A percentile compares a stretch with the other conserved stretches of the same genome.
Evolutionary conservation across 2,329 filamentous ascomycete species (phyloP).

Genomic region (Microdochium nivale): DNA sequence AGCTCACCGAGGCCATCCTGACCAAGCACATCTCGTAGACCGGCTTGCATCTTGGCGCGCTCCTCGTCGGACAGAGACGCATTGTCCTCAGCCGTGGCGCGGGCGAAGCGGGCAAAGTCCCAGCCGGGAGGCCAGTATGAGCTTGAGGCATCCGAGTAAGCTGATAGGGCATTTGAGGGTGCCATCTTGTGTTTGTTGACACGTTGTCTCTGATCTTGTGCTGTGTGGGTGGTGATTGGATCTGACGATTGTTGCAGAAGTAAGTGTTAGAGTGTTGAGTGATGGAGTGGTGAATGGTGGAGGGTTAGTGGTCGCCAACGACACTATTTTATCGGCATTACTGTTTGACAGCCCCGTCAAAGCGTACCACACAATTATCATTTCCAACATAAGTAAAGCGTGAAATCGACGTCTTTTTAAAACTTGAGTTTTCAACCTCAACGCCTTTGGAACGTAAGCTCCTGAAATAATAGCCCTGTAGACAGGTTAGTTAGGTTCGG

Average conservation of each 20-base stretch:
- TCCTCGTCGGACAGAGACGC: constrained; percentile 5
- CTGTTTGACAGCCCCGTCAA: too few relatives aligned
- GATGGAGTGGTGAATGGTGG: too few relatives aligned
- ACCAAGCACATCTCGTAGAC: constrained; percentile 7
- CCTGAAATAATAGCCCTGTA: too few relatives aligned
- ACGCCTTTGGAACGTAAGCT: too few relatives aligned
- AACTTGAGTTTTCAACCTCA: too few relatives aligned
- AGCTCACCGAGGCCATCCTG: constrained; percentile 5
- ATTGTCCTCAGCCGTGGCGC: constrained; percentile 4
- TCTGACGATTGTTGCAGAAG: neutral
- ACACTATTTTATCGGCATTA: too few relatives aligned
- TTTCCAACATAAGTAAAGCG: too few relatives aligned
- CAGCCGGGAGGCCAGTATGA: constrained; percentile 12
- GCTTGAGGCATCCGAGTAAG: constrained; percentile 10
- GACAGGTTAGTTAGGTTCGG: too few relatives aligned
- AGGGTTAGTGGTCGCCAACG: too few relatives aligned
- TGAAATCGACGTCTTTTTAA: too few relatives aligned
- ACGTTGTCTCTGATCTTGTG: neutral
- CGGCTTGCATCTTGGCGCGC: constrained; percentile 8
- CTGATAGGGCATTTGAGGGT: neutral
- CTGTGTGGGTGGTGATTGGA: neutral
- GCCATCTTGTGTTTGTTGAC: neutral
- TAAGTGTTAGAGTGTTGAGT: neutral
- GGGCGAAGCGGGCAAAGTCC: constrained; percentile 7
- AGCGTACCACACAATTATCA: too few relatives aligned